Evolutionary conservation across 2,329 filamentous ascomycete species (phyloP).

Genomic region (Scytalidium lignicola): DNA sequence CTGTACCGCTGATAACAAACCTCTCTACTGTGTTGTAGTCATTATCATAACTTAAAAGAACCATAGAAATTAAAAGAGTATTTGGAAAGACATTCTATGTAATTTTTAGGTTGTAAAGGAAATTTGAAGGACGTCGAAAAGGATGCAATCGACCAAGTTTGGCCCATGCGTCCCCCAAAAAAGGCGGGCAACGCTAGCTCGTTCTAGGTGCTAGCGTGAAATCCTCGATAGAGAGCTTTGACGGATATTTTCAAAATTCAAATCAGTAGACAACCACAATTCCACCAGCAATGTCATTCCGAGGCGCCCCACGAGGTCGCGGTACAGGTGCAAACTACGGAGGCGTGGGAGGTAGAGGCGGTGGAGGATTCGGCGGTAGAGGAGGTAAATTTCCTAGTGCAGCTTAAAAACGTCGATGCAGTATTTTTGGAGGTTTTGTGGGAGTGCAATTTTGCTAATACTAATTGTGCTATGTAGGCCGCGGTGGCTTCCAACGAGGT

Average conservation of each 20-base stretch:
- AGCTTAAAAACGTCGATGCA: background rate
- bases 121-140: no score
- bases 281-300: conserved; percentile 31
- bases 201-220: background rate
- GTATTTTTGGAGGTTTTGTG: no score
- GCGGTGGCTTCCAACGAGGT: conserved; percentile 55
- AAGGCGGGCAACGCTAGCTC: background rate
- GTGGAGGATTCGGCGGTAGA: conserved; percentile 40
- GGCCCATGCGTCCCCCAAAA: background rate
- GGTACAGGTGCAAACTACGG: conserved; percentile 44
- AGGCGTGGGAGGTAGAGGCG: conserved; percentile 46
- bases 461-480: conserved; percentile 36
- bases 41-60: no score
- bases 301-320: conserved; percentile 54
- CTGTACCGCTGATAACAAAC: no score
- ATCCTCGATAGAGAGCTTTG: background rate
- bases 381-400: conserved; percentile 32
- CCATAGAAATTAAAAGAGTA: no score
- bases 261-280: background rate
- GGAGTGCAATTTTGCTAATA: conserved; percentile 1
- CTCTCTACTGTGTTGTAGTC: no score
- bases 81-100: no score
- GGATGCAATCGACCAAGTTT: background rate
- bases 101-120: no score
- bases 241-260: background rate